Base-by-base conservation (phyloP, 2,329 filamentous ascomycete species). In the Orbilia brochopaga region DNA sequence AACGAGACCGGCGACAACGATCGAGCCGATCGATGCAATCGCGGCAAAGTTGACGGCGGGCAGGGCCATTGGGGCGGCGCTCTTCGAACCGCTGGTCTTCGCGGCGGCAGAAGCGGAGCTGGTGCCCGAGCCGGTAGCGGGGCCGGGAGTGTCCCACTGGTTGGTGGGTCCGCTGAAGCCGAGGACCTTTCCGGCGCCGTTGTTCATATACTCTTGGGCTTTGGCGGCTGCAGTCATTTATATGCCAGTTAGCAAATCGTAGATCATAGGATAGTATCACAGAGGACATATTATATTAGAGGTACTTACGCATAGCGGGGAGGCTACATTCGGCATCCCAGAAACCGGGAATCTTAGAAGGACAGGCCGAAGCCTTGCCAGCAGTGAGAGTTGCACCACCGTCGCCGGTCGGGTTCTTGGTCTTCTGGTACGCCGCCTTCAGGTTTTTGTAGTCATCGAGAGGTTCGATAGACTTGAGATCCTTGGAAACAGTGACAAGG, bases 371-470 rank as follows among this genome's bases (percentile, higher is more conserved):
- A 2, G 69, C 19, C 7, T 51, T 42, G n/a, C 66, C 32, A 10
- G 53, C 32, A 19, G 74, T 74, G n/a, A 57, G 50, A 24, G 42
- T 66, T 0, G 76, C 75, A 65, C 83, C 83, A 69, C 84, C 85
- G 75, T 85, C 81, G 65, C 83, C 84, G 48, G 75, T 76, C 59
- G 85, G 84, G 75, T 80, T 78, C 19, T 80, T 76, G 66, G 81
- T 82, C 48, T 79, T 78, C 1, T 77, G 73, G 69, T 82, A 81
- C 27, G 81, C 81, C 27, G 75, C 75, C 78, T 83, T 79, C 64
- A 86, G 81, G 63, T 81, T 79, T 2, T 75, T 77, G 79, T 83
- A 87, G 75, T 85, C 84, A 32, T 75, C 53, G 37, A 79, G 78
- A 40, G 81, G 80, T 19, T 79, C 79, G 37, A 82, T 78, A 73